Base-by-base conservation (phyloP, 2,329 filamentous ascomycete genomes). In the Coleophoma crateriformis region DNA sequence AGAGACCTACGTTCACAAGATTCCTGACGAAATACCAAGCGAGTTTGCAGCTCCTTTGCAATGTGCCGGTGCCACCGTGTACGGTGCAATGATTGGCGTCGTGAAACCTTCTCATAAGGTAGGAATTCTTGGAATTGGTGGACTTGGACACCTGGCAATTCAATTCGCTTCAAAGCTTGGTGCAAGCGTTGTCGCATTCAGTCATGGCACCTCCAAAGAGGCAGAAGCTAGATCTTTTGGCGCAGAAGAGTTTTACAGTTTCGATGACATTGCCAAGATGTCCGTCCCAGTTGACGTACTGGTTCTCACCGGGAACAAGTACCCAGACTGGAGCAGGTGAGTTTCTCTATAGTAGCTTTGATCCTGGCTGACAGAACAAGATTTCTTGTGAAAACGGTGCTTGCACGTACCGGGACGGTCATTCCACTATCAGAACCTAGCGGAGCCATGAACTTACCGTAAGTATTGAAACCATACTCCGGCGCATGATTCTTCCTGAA, bases 161-260 rank as follows among this genome's bases (percentile, higher is more conserved):
- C 77, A 81, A 54, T 83, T 79, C 57, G 78, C 79, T 0, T 66
- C 72, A 6, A 79, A 79, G 62, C 79, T 82, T 75, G 80, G 80
- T 14, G 79, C 72, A 61, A 71, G 77, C 34, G 74, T 81, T 12
- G 74, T 82, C 3, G 79, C 82, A 14, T 82, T 80, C 17, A 82
- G 80, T 5, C 78, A 83, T 50, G 78, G 72, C 0, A 68, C 71
- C 0, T 58, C 67, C 64, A 87, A 87, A 70, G 71, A 68, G 32
- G 72, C 72, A 0, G 81, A 86, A 58, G 79, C 78, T 14, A 68
- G 72, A 54, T 74, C 76, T 50, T 72, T 87, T 48, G 83, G 84
- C 11, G 83, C 83, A 1, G 75, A 76, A 42, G 62, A 64, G 17
- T 73, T 71, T 53, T 77, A 51, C 17, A 43, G 58, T 6, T 40